Evolutionary conservation across 2,329 filamentous ascomycete species (phyloP).

Genomic region (Hymenoscyphus linearis): DNA sequence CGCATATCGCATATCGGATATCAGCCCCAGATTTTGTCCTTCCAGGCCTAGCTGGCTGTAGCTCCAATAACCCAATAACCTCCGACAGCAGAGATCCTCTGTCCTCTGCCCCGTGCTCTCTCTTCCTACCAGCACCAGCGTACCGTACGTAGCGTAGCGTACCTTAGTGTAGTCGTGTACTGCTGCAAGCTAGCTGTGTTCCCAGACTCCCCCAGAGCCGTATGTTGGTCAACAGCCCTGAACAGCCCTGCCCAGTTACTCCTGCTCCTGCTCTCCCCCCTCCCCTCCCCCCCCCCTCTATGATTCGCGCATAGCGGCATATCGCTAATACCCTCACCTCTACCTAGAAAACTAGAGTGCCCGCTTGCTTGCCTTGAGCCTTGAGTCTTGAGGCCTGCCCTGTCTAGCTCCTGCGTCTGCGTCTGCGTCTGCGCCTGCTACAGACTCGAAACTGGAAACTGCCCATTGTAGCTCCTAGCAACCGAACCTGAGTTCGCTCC

Average conservation of each 20-base stretch:
- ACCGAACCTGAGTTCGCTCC: no score
- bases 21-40: neutral
- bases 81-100: neutral
- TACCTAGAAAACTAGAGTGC: no score
- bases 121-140: no score
- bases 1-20: neutral
- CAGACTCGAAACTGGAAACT: no score
- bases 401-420: neutral
- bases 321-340: neutral
- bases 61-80: neutral
- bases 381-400: no score
- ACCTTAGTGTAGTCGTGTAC: neutral
- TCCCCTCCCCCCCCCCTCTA: no score
- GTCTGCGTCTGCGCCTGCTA: no score
- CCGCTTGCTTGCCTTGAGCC: neutral
- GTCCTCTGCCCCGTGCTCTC: neutral
- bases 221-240: constrained; percentile 10
- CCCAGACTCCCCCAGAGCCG: neutral
- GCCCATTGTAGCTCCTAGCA: no score
- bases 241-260: no score
- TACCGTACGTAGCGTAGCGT: neutral
- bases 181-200: neutral
- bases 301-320: constrained; percentile 10
- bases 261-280: constrained; percentile 4
- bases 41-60: neutral